These are phyloP conservation scores for Arthroderma uncinatum DNA, from an alignment of 2,329 filamentous ascomycete genomes.

Conservation along the genomic window DNA sequence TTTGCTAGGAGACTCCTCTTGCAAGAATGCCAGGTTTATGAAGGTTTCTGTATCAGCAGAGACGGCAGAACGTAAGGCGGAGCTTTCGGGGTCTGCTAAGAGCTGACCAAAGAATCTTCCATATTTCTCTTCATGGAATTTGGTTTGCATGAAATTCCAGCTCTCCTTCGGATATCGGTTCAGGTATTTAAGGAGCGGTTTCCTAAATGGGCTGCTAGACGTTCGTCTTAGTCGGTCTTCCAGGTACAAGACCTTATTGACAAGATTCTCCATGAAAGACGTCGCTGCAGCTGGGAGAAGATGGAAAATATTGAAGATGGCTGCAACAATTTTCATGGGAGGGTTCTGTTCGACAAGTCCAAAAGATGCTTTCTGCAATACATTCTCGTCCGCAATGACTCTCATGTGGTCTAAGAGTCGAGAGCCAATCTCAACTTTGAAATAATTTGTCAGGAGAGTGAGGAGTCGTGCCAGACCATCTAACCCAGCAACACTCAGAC, in stretches of 20 bases:
- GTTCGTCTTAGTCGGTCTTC: slow-evolving; percentile 78
- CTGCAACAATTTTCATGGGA: slow-evolving; percentile 87
- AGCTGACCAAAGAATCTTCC: slow-evolving; percentile 87
- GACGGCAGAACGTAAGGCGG: slow-evolving; percentile 61
- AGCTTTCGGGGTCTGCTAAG: slow-evolving; percentile 63
- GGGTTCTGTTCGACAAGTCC: slow-evolving; percentile 85
- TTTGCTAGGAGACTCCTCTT: slow-evolving; percentile 53
- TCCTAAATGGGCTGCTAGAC: slow-evolving; percentile 80
- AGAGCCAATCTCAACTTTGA: slow-evolving; percentile 95
- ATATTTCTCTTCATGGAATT: slow-evolving; percentile 72
- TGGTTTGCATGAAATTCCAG: slow-evolving; percentile 67
- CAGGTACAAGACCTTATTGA: slow-evolving; percentile 79
- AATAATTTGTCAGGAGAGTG: slow-evolving; percentile 90
- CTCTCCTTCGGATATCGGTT: slow-evolving; percentile 86
- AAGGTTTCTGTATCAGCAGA: slow-evolving; percentile 62
- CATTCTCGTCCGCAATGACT: slow-evolving; percentile 67
- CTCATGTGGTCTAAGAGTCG: slow-evolving; percentile 91
- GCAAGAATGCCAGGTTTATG: slow-evolving; percentile 52
- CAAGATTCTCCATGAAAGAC: slow-evolving; percentile 78
- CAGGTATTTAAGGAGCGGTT: slow-evolving; percentile 82
- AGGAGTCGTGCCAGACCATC: slow-evolving; percentile 83
- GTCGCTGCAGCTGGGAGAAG: slow-evolving; percentile 84
- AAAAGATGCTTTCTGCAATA: slow-evolving; percentile 84
- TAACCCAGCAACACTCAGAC: slow-evolving; percentile 75
- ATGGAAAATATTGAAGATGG: slow-evolving; percentile 94